phyloP scores from a whole-genome alignment of 2,329 filamentous ascomycete genomes.

The Scedosporium aurantiacum region DNA sequence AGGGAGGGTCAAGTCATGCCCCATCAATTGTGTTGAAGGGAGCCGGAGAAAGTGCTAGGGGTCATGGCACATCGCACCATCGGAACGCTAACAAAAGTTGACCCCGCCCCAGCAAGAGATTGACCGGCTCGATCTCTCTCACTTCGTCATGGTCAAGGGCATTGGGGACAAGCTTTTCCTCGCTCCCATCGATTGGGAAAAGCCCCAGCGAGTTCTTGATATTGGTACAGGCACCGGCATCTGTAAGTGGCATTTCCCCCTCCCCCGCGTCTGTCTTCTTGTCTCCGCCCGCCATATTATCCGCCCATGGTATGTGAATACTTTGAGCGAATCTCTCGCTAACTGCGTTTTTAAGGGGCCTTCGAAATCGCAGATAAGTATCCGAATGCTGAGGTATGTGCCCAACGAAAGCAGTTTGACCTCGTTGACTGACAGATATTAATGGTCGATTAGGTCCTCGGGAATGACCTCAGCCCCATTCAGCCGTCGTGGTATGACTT shows the following conservation, averaged over 20 bases:
- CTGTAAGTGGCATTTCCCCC: conserved; percentile 17
- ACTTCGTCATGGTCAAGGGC: conserved; percentile 39
- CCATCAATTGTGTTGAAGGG: no score
- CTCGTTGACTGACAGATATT: no score
- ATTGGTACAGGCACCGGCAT: conserved; percentile 46
- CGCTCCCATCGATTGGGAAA: conserved; percentile 27
- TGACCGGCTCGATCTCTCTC: conserved; percentile 42
- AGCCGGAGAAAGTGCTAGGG: no score
- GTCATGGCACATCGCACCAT: no score
- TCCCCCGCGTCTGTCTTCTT: no score
- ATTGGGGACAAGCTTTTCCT: conserved; percentile 32
- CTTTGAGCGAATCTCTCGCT: no score
- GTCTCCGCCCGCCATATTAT: no score
- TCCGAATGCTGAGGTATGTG: conserved; percentile 4
- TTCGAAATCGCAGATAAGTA: conserved; percentile 39
- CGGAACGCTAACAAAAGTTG: no score
- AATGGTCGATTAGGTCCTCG: neutral
- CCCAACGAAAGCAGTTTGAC: no score
- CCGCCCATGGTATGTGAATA: no score
- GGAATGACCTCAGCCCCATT: conserved; percentile 13
- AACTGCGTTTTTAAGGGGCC: conserved; percentile 23
- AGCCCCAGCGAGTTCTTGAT: conserved; percentile 32
- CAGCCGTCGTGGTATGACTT: conserved; percentile 8
- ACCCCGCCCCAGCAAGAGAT: conserved; percentile 26
- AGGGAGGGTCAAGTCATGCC: no score